Conservation (phyloP, 352 stramenopile species). For the Globisporangium nodosum region DNA sequence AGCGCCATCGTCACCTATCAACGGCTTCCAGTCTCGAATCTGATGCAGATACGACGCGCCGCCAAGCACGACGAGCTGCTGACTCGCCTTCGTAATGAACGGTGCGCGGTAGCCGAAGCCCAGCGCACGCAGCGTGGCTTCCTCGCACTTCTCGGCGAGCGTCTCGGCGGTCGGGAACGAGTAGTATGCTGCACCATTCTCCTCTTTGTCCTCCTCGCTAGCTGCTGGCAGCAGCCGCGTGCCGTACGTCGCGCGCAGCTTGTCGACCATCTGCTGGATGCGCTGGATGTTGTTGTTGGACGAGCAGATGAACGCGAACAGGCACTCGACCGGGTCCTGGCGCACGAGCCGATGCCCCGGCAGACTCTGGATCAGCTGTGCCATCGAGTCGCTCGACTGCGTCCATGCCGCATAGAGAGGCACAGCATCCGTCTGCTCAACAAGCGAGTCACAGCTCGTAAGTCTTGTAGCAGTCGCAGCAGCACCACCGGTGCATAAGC, state of each 20-base stretch:
- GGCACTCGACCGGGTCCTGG: conserved; percentile 95
- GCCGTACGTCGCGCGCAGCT: conserved; percentile 88
- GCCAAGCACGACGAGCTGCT: conserved; percentile 58
- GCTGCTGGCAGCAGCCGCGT: conserved; percentile 37
- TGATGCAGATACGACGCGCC: conserved; percentile 55
- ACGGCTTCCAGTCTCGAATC: conserved; percentile 31
- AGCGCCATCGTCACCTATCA: background rate
- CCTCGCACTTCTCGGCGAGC: conserved; percentile 61
- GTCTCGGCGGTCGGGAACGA: conserved; percentile 88
- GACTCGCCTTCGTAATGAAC: conserved; percentile 82
- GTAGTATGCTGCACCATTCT: conserved; percentile 39
- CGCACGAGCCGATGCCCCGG: conserved; percentile 88
- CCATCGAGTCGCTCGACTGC: conserved; percentile 42
- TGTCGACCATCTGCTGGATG: conserved; percentile 93
- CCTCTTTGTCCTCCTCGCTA: background rate
- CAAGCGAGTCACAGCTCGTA: background rate
- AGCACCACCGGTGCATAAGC: background rate
- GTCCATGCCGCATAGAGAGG: conserved; percentile 85
- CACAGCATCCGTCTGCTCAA: conserved; percentile 15
- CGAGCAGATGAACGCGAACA: conserved; percentile 97
- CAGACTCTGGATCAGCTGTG: conserved; percentile 67
- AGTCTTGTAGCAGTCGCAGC: background rate
- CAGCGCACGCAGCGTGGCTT: conserved; percentile 77
- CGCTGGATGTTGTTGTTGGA: conserved; percentile 98
- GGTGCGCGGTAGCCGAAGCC: conserved; percentile 89